Base-by-base conservation (phyloP, 1,139 yeast species). In the Candida tetrigidarum region DNA sequence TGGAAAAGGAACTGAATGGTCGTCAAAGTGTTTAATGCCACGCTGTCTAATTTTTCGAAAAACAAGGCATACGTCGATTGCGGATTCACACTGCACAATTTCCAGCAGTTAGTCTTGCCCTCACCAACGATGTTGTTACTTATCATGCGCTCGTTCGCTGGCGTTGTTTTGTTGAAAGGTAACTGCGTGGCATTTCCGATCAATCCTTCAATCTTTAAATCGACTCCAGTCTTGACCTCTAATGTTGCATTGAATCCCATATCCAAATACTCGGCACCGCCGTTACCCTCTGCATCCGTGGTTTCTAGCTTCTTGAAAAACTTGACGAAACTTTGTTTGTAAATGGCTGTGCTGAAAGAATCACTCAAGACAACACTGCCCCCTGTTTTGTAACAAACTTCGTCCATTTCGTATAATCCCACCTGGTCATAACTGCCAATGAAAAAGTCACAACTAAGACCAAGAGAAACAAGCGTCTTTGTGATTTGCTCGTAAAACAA, bases 1-100 rank as follows among this genome's bases (percentile, higher is more conserved):
- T 84, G 86, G 45, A 91, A 85, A 48, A 87, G 70, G 58, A 79
- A 87, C 63, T 90, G 97, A 19, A 89, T 66, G 27, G 75, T 71
- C 2, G 76, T 73, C 14, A 55, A 47, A 11, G 55, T 53, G 4
- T 57, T 41, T 26, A 37, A n/a, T n/a, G 6, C 4, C 19, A 39
- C 11, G 1, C 73, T 72, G 45, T 76, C 80, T 23, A 69, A 58
- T 44, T 80, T 71, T 36, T 83, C 88, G 56, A 81, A 80, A 54
- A 75, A 78, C 4, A 83, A 49, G 0, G 80, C 83, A 63, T 78
- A 83, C 0, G 87, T 71, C 0, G 85, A 79, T 53, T 79, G 83
- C 1, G 83, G 78, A 45, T 76, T 69, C 1, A 80, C 68, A 44
- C 75, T 73, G 43, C 85, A 80, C 29, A 83, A 54, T 53, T 83